These are phyloP conservation scores for Colletotrichum lupini DNA, from an alignment of 2,329 filamentous ascomycete species.

Conservation along the genomic window DNA sequence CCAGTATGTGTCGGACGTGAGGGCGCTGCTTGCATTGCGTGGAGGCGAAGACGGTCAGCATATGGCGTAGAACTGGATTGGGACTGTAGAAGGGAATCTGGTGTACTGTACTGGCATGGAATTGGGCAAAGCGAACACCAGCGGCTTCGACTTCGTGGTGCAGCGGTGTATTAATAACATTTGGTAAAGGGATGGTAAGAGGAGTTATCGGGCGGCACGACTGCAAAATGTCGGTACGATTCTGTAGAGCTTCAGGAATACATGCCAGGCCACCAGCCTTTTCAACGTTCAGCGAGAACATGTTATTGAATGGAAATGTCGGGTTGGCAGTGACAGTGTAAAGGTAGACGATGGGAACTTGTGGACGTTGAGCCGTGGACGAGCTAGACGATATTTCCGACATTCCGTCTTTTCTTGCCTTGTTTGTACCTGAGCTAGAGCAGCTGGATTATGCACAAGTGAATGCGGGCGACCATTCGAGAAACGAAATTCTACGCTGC, in stretches of 20 bases:
- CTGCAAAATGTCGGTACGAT: neutral
- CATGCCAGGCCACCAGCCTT: slow-evolving; percentile 14
- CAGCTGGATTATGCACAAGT: neutral
- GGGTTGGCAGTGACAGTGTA: too few relatives aligned
- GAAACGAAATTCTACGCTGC: neutral
- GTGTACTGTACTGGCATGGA: slow-evolving; percentile 35
- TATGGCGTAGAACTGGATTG: slow-evolving; percentile 51
- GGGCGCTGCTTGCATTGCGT: slow-evolving; percentile 87
- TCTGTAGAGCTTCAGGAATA: slow-evolving; percentile 1
- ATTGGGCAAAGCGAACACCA: slow-evolving; percentile 18
- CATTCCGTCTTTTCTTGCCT: neutral
- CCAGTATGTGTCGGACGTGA: slow-evolving; percentile 96
- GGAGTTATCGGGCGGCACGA: neutral
- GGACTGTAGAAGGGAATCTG: slow-evolving; percentile 18
- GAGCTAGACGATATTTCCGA: neutral
- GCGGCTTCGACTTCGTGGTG: slow-evolving; percentile 31
- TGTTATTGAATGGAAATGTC: too few relatives aligned
- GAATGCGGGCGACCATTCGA: neutral
- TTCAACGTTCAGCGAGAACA: neutral
- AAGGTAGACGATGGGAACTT: neutral
- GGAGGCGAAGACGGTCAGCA: slow-evolving; percentile 83
- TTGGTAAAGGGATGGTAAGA: neutral
- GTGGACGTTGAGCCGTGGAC: neutral
- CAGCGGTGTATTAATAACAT: slow-evolving; percentile 32
- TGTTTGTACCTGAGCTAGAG: slow-evolving; percentile 12